phyloP scores from a whole-genome alignment of 257 asterid genomes.

The Jasminum sambac region DNA sequence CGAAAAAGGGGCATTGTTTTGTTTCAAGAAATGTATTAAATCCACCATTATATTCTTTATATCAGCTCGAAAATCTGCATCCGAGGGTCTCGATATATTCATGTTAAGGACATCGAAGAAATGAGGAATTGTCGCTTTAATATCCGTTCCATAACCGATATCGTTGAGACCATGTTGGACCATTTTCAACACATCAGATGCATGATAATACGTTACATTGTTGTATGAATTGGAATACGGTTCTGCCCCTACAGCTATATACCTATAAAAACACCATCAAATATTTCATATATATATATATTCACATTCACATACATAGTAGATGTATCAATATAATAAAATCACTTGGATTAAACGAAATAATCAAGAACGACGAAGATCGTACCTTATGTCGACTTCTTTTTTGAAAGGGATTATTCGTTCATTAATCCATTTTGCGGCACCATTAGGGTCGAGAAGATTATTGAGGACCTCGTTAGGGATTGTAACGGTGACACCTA shows the following conservation, averaged over 20 bases:
- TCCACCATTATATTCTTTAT: conserved; percentile 30
- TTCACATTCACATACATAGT: too few relatives aligned
- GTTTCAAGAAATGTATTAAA: conserved; percentile 6
- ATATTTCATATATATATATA: not conserved
- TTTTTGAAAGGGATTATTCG: not conserved
- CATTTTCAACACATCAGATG: not conserved
- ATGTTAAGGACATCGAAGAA: conserved; percentile 22
- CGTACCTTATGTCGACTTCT: conserved; percentile 12
- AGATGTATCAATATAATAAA: too few relatives aligned
- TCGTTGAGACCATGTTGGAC: conserved; percentile 10
- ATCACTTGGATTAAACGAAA: too few relatives aligned
- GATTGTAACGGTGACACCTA: not conserved
- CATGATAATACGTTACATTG: not conserved
- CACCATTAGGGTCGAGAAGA: not conserved
- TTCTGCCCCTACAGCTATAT: conserved; percentile 1
- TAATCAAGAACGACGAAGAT: too few relatives aligned
- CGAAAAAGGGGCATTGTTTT: conserved; percentile 31
- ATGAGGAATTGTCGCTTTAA: conserved; percentile 29
- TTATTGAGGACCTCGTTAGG: conserved; percentile 7
- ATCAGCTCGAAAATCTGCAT: conserved; percentile 39
- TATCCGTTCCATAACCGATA: not conserved
- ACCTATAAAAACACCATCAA: not conserved
- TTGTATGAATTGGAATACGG: conserved; percentile 14
- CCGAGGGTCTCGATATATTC: conserved; percentile 29
- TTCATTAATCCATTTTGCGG: not conserved